Evolutionary conservation across 306 rosid species (phyloP), one percentile per base, ranked within the genome.

Genomic region (Trifolium repens): DNA sequence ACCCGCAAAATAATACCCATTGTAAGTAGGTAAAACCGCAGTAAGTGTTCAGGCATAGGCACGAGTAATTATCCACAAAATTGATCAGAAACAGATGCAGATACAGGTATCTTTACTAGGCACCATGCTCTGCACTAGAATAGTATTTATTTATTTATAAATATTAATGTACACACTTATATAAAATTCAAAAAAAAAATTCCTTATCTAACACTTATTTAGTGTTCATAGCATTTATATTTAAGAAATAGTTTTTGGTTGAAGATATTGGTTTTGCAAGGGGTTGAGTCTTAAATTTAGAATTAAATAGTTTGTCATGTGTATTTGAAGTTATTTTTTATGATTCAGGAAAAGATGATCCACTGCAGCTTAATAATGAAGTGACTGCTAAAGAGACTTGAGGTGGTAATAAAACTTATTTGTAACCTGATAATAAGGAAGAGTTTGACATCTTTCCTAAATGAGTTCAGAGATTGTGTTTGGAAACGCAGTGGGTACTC

Each of bases 301-400:
- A 34, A 55, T 55, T 55, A 55, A 24, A 55, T 55, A 55, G 14
- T 53, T 53, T 22, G 34, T 13, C 62, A 55, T 10, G 22, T 55
- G 62, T 9, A 55, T 55, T 19, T 55, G 7, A 55, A 22, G 62
- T 19, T 5, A 55, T 24, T 9, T 55, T 8, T 55, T 22, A 55
- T 22, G 32, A 55, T 55, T 55, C 62, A 13, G 8, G 32, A 54
- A 54, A 54, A 54, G 30, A 52, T 52, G 57, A 52, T 52, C 24
- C 16, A 52, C 19, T 7, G 19, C 57, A 52, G 24, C 57, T 52
- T 52, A 52, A 55, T 55, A 22, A 55, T 55, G 62, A 19, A 34
- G 62, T 55, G 62, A 55, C 34, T 55, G 62, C 62, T 17, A 22
- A 55, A 24, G 62, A 55, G 62, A 24, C 32, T 55, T 24, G 24